Percentiles rank a stretch among this genome's conserved stretches.
These are phyloP conservation scores for Suillus alpinus DNA, from an alignment of 768 basidiomycete genomes.

Conservation along the genomic window DNA sequence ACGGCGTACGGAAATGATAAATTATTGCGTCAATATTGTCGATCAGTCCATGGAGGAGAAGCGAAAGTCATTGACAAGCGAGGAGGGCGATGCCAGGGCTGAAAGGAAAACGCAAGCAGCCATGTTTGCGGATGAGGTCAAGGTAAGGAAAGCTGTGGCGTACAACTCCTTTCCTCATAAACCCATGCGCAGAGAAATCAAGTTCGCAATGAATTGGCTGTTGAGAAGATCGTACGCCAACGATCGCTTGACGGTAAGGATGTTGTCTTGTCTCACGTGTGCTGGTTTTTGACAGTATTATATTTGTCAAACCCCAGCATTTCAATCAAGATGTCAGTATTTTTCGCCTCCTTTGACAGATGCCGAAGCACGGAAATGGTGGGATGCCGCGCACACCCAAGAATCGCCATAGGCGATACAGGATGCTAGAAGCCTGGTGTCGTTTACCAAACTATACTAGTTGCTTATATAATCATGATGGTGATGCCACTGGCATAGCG, in stretches of 20 bases:
- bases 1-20: constrained; percentile 66
- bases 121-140: constrained; percentile 66
- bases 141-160: constrained; percentile 44
- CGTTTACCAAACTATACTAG: not conserved
- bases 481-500: constrained; percentile 26
- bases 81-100: constrained; percentile 41
- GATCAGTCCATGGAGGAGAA: constrained; percentile 63
- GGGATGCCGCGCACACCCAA: constrained; percentile 42
- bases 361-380: constrained; percentile 53
- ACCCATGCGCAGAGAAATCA: constrained; percentile 54
- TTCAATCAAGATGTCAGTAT: constrained; percentile 75
- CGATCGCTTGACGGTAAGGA: constrained; percentile 67
- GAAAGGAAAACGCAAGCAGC: constrained; percentile 53
- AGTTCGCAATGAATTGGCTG: constrained; percentile 68
- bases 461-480: constrained; percentile 4
- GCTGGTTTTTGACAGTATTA: constrained; percentile 13
- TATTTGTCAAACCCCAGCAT: constrained; percentile 46
- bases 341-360: constrained; percentile 67
- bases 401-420: constrained; percentile 26
- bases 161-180: constrained; percentile 2
- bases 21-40: constrained; percentile 71
- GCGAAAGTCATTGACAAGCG: constrained; percentile 40
- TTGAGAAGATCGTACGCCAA: constrained; percentile 69
- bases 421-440: not conserved
- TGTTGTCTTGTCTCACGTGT: constrained; percentile 10